A percentile compares a stretch with the other conserved stretches of the same genome.
Evolutionary conservation across 2,329 filamentous ascomycete species (phyloP).

Genomic region (Diaporthe citrichinensis): DNA sequence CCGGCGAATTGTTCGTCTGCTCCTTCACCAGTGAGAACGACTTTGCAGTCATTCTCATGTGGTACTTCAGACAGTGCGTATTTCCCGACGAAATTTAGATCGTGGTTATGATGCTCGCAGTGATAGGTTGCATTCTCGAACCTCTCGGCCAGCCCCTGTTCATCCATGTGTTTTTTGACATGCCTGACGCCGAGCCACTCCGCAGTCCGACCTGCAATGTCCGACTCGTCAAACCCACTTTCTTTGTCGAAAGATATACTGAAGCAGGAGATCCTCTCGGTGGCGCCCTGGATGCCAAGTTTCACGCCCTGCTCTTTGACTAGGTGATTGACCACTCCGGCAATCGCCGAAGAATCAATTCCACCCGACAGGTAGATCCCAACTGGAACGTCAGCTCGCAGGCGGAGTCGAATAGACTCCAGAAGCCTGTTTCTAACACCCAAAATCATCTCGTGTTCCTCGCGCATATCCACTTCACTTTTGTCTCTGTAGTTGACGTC

Average conservation of each 20-base stretch:
- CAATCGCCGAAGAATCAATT: constrained; percentile 69
- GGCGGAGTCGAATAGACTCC: constrained; percentile 65
- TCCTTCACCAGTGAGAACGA: constrained; percentile 67
- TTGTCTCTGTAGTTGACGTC: constrained; percentile 67
- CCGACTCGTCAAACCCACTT: constrained; percentile 63
- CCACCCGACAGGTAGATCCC: constrained; percentile 71
- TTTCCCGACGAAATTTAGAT: constrained; percentile 67
- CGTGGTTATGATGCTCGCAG: constrained; percentile 53
- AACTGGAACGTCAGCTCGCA: constrained; percentile 70
- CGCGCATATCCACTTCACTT: constrained; percentile 56
- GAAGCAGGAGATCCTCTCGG: constrained; percentile 56
- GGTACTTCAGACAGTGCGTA: constrained; percentile 63
- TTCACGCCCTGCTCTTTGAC: constrained; percentile 60
- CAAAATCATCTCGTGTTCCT: constrained; percentile 64
- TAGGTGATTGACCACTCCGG: constrained; percentile 68
- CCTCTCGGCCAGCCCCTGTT: constrained; percentile 48
- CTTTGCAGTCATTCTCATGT: constrained; percentile 62
- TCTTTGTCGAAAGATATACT: constrained; percentile 66
- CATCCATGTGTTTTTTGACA: constrained; percentile 47
- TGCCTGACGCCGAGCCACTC: constrained; percentile 51
- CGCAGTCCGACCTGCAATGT: constrained; percentile 51
- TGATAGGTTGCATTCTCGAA: constrained; percentile 52
- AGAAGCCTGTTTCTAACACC: constrained; percentile 64
- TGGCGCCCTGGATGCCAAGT: constrained; percentile 58
- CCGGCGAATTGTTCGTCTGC: constrained; percentile 69